Conservation (phyloP, 176 grass and related monocot genomes). For the Carex pumila region DNA sequence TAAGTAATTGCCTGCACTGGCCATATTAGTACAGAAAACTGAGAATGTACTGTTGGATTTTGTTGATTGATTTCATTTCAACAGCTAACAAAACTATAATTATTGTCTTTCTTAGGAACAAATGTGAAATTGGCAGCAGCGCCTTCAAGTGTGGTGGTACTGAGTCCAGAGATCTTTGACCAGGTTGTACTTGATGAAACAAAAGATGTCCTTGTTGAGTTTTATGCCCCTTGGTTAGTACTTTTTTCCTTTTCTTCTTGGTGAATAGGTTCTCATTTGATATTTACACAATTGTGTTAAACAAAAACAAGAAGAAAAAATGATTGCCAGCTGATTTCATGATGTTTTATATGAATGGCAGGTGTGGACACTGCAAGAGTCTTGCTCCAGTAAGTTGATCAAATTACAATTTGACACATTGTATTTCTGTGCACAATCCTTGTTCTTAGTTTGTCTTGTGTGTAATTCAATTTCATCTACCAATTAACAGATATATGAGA, state of each 20-base stretch:
- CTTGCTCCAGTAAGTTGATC: slow-evolving; percentile 86
- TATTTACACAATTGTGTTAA: neutral
- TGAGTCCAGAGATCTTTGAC: slow-evolving; percentile 62
- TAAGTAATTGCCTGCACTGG: neutral
- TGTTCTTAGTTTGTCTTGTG: slow-evolving; percentile 10
- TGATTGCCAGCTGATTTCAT: neutral
- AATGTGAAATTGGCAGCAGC: slow-evolving; percentile 82
- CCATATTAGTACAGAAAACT: neutral
- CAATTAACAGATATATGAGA: slow-evolving; percentile 74
- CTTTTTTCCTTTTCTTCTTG: neutral
- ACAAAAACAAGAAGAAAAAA: neutral
- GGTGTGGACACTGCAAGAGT: slow-evolving; percentile 97
- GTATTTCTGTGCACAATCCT: neutral
- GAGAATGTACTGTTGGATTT: neutral
- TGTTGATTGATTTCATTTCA: neutral
- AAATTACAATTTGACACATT: slow-evolving; percentile 14
- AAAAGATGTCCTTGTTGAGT: slow-evolving; percentile 98
- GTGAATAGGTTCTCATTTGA: slow-evolving; percentile 8
- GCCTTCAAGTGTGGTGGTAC: slow-evolving; percentile 73
- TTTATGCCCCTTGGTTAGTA: slow-evolving; percentile 97
- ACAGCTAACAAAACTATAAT: neutral
- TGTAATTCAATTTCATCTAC: slow-evolving; percentile 22
- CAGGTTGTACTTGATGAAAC: slow-evolving; percentile 85
- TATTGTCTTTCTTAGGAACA: slow-evolving; percentile 44
- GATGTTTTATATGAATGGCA: slow-evolving; percentile 36